Percentiles rank a stretch among this genome's conserved stretches.
These are phyloP conservation scores for Dicorynia guianensis DNA, from an alignment of 306 rosid species.

Conservation along the genomic window DNA sequence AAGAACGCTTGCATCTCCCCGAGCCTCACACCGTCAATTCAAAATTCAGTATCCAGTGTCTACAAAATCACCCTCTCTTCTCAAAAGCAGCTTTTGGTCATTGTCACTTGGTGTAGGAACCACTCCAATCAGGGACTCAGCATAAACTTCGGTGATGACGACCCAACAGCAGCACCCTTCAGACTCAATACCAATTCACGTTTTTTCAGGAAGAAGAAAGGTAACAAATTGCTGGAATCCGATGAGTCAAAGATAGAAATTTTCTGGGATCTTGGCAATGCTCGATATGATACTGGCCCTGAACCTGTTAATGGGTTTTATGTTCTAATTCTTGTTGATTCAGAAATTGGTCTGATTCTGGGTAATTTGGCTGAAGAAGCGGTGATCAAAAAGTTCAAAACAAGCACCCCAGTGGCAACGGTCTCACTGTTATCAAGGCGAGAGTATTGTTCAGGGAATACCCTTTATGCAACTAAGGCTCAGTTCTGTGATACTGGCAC, in stretches of 20 bases:
- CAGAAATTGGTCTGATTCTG: conserved; percentile 68
- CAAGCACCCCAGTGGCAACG: conserved; percentile 38
- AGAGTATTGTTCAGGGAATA: conserved; percentile 73
- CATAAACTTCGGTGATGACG: conserved; percentile 54
- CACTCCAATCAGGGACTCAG: conserved; percentile 69
- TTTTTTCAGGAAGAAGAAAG: conserved; percentile 76
- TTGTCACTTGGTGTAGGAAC: conserved; percentile 70
- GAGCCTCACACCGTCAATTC: conserved; percentile 57
- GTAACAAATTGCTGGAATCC: conserved; percentile 63
- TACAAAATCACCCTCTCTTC: conserved; percentile 65
- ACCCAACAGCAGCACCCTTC: conserved; percentile 50
- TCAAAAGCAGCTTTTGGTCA: conserved; percentile 53
- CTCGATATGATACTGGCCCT: conserved; percentile 68
- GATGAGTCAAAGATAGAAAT: conserved; percentile 55
- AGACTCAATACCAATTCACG: conserved; percentile 77
- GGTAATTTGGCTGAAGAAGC: conserved; percentile 71
- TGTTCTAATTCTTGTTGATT: conserved; percentile 62
- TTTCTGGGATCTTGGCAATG: conserved; percentile 82
- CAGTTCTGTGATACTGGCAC: conserved; percentile 75
- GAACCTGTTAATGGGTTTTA: conserved; percentile 78
- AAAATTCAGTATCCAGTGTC: conserved; percentile 66
- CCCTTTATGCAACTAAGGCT: conserved; percentile 69
- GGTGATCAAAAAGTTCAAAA: conserved; percentile 48
- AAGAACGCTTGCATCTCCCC: conserved; percentile 63
- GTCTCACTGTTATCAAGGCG: conserved; percentile 57